Evolutionary conservation across 805 yeast species (phyloP).

Genomic region (Monosporozyma servazzii): DNA sequence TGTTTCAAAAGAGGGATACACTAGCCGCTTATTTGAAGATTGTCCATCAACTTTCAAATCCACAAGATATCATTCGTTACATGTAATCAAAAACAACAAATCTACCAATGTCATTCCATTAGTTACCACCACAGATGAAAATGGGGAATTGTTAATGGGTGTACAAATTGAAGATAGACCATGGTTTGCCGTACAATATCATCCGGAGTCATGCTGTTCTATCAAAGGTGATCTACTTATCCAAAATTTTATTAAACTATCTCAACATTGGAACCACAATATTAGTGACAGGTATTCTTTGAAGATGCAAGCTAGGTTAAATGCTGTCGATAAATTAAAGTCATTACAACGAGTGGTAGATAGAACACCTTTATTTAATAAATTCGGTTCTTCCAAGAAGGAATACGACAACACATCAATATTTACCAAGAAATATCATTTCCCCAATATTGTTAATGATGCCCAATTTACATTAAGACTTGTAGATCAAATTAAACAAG

Average conservation of each 20-base stretch:
- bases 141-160: conserved; percentile 63
- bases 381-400: neutral
- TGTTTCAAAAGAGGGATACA: conserved; percentile 8
- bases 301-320: neutral
- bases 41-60: conserved; percentile 44
- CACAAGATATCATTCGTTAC: conserved; percentile 85
- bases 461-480: conserved; percentile 35
- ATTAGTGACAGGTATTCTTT: neutral
- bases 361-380: conserved; percentile 16
- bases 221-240: conserved; percentile 51
- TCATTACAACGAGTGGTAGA: conserved; percentile 18
- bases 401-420: neutral
- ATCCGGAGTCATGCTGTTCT: conserved; percentile 92
- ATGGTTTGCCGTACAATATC: conserved; percentile 91
- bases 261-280: conserved; percentile 17
- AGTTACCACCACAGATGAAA: conserved; percentile 46
- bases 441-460: conserved; percentile 6
- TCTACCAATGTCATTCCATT: conserved; percentile 39
- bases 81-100: conserved; percentile 34
- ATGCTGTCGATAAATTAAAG: neutral
- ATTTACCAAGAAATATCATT: neutral
- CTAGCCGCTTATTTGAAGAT: conserved; percentile 32
- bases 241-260: conserved; percentile 40
- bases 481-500: conserved; percentile 37
- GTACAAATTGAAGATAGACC: conserved; percentile 53